phyloP scores from a whole-genome alignment of 441 rosid genomes.

The Euphorbia schlechtendalii region DNA sequence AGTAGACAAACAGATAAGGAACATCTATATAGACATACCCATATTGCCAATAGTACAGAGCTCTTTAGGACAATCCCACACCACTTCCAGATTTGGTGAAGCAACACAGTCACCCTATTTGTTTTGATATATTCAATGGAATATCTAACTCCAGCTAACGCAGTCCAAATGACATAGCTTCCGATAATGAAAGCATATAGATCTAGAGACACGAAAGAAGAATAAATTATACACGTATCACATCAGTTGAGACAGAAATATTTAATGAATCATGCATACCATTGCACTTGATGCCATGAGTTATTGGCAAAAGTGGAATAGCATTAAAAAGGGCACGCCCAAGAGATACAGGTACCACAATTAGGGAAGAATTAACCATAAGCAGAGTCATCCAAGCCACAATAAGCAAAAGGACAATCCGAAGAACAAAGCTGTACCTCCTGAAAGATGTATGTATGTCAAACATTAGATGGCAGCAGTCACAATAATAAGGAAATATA shows the following conservation, averaged over 20 bases:
- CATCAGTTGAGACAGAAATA: background rate
- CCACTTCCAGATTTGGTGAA: conserved; percentile 78
- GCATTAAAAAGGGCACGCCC: conserved; percentile 87
- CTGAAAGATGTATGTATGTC: conserved; percentile 30
- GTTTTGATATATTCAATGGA: conserved; percentile 64
- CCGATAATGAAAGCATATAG: conserved; percentile 89
- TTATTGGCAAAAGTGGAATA: conserved; percentile 88
- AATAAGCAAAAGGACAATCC: conserved; percentile 74
- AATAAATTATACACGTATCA: conserved; percentile 9
- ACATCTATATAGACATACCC: conserved; percentile 40
- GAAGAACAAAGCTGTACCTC: conserved; percentile 78
- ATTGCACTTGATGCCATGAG: conserved; percentile 96
- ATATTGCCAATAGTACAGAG: conserved; percentile 67
- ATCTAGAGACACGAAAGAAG: conserved; percentile 34
- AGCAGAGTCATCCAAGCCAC: conserved; percentile 96
- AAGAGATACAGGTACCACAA: conserved; percentile 82
- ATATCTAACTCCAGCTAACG: conserved; percentile 78
- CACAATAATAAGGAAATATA: background rate
- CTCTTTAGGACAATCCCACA: conserved; percentile 78
- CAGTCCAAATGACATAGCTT: conserved; percentile 88
- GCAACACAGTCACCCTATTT: conserved; percentile 55
- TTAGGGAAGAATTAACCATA: conserved; percentile 75
- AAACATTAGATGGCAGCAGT: conserved; percentile 14
- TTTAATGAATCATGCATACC: conserved; percentile 39
- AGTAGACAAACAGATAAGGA: conserved; percentile 6